Conservation (phyloP, 2,329 filamentous ascomycete genomes). For the Cladosporium velox region DNA sequence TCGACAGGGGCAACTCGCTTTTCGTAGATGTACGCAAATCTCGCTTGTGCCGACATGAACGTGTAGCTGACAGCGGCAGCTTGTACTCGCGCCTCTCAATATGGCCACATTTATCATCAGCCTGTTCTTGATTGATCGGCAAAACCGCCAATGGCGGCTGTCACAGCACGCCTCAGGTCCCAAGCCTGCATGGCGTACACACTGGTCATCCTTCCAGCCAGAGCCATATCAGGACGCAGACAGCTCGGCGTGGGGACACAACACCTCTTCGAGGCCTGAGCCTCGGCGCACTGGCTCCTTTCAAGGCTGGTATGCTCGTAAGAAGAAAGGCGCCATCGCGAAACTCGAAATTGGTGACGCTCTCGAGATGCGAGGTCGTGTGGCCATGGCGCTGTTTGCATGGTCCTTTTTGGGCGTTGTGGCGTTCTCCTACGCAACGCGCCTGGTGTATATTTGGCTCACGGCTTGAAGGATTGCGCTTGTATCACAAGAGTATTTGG, state of each 20-base stretch:
- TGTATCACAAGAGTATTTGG: conserved; percentile 7
- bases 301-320: conserved; percentile 41
- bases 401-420: conserved; percentile 32
- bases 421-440: conserved; percentile 25
- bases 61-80: conserved; percentile 27
- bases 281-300: conserved; percentile 4
- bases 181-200: conserved; percentile 41
- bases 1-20: conserved; percentile 19
- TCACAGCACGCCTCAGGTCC: conserved; percentile 37
- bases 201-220: conserved; percentile 40
- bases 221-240: conserved; percentile 48
- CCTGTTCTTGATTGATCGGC: conserved; percentile 62
- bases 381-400: conserved; percentile 55
- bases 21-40: conserved; percentile 24
- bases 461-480: conserved; percentile 12
- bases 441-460: conserved; percentile 30
- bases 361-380: conserved; percentile 58
- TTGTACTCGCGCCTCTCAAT: conserved; percentile 63
- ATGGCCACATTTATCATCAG: conserved; percentile 67
- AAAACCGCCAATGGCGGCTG: conserved; percentile 54
- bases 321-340: conserved; percentile 58
- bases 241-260: conserved; percentile 32
- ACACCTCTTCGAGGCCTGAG: neutral
- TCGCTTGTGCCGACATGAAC: conserved; percentile 12
- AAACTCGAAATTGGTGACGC: conserved; percentile 65